Conservation (phyloP, 2,329 filamentous ascomycete genomes). For the Penicillium olsonii region DNA sequence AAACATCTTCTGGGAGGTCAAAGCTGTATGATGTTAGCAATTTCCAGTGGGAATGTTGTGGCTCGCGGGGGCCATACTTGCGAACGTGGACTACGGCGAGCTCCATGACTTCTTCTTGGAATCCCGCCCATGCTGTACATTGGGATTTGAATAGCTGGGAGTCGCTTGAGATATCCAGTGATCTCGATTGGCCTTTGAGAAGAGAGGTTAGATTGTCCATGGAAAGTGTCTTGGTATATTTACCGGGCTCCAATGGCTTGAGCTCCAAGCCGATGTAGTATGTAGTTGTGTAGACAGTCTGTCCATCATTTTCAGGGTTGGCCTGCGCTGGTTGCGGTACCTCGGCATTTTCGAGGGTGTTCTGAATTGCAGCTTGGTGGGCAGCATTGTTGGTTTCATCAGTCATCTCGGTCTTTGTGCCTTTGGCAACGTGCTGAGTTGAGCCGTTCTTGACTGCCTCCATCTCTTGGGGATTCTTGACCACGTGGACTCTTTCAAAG, state of each 20-base stretch:
- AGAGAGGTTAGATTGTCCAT: conserved; percentile 30
- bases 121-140: conserved; percentile 74
- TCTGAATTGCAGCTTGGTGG: conserved; percentile 51
- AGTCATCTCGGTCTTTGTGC: conserved; percentile 53
- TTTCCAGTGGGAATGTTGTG: conserved; percentile 1
- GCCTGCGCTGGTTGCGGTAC: conserved; percentile 37
- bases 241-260: conserved; percentile 70
- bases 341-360: conserved; percentile 44
- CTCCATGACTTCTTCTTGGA: conserved; percentile 72
- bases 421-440: conserved; percentile 60
- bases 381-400: conserved; percentile 54
- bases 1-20: conserved; percentile 86
- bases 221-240: conserved; percentile 31
- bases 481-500: conserved; percentile 79
- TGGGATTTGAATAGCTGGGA: conserved; percentile 85
- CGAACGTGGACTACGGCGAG: conserved; percentile 81
- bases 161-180: conserved; percentile 65
- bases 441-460: conserved; percentile 64
- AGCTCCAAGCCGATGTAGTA: conserved; percentile 92
- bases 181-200: conserved; percentile 46
- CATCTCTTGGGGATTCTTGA: conserved; percentile 61
- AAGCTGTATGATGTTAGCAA: conserved; percentile 58
- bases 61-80: conserved; percentile 62
- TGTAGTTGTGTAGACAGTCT: conserved; percentile 78
- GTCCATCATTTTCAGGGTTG: conserved; percentile 38